These are phyloP conservation scores for Paraconiothyrium brasiliense DNA, from an alignment of 2,329 filamentous ascomycete species.

Conservation along the genomic window DNA sequence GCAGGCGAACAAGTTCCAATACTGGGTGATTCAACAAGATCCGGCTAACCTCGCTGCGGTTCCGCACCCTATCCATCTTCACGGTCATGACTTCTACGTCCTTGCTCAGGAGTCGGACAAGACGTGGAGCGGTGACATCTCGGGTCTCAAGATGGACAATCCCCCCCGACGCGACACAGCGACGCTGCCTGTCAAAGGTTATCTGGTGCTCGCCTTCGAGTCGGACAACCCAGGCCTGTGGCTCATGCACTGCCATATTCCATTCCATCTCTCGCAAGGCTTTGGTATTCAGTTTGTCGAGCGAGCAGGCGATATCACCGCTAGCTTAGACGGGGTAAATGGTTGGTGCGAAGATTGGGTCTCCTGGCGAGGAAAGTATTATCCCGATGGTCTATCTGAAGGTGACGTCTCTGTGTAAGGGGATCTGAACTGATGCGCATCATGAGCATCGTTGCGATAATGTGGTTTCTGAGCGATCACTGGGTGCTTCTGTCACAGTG, in stretches of 20 bases:
- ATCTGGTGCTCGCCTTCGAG: slow-evolving; percentile 49
- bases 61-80: slow-evolving; percentile 53
- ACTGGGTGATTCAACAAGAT: slow-evolving; percentile 56
- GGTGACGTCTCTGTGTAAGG: slow-evolving; percentile 1
- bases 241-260: slow-evolving; percentile 53
- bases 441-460: background rate
- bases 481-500: background rate
- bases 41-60: slow-evolving; percentile 37
- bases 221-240: slow-evolving; percentile 51
- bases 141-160: slow-evolving; percentile 41
- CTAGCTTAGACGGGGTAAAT: slow-evolving; percentile 32
- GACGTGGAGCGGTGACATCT: slow-evolving; percentile 43
- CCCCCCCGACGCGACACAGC: slow-evolving; percentile 50
- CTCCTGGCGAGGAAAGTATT: background rate
- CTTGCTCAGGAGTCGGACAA: slow-evolving; percentile 36
- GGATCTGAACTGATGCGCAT: background rate
- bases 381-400: slow-evolving; percentile 2
- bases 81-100: slow-evolving; percentile 56
- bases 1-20: slow-evolving; percentile 48
- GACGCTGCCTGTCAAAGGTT: slow-evolving; percentile 44
- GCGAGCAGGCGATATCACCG: slow-evolving; percentile 42
- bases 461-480: background rate
- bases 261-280: slow-evolving; percentile 47
- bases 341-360: slow-evolving; percentile 40
- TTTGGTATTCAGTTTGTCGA: slow-evolving; percentile 66